Evolutionary conservation across 257 asterid species (phyloP), one percentile per base, ranked within the genome.

Genomic region (Jasminum sambac): DNA sequence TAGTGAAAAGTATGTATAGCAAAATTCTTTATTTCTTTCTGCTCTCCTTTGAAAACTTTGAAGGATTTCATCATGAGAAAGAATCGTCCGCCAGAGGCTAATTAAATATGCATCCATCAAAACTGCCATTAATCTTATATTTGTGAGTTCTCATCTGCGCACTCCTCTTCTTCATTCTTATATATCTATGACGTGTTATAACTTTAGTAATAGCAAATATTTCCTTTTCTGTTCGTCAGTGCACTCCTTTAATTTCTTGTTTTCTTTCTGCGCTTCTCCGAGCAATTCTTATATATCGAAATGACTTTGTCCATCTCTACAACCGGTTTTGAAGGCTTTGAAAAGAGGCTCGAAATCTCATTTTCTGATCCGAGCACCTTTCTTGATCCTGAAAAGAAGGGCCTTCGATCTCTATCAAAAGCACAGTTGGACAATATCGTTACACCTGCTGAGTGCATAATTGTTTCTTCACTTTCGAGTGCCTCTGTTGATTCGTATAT

Each of bases 311-410:
- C 89, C 0, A 86, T 72, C 48, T 91, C 97, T 67, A 81, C 92
- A 14, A 91, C 87, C 44, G 97, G 97, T 43, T 91, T 91, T 40
- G 97, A 91, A 79, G 97, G 97, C 48, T 91, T 79, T 30, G 97
- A 91, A 63, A 90, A 91, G 77, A 87, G 97, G 83, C 96, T 91
- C 16, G 97, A 91, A 74, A 87, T 91, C 38, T 78, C 86, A 1
- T 91, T 91, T 8, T 75, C 72, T 34, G 92, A 87, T 78, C 96
- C 96, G 1, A 83, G 87, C 78, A 11, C 84, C 75, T 87, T 88
- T 84, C 78, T 89, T 78, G 96, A 91, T 61, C 92, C 97, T 34
- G 86, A 88, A 64, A 95, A 96, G 17, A 84, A 77, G 79, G 97
- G 96, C 12, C 87, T 91, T 30, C 80, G 95, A 43, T 71, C 81